phyloP scores from a whole-genome alignment of 176 grass and related monocot genomes.

The Oryza nivara region DNA sequence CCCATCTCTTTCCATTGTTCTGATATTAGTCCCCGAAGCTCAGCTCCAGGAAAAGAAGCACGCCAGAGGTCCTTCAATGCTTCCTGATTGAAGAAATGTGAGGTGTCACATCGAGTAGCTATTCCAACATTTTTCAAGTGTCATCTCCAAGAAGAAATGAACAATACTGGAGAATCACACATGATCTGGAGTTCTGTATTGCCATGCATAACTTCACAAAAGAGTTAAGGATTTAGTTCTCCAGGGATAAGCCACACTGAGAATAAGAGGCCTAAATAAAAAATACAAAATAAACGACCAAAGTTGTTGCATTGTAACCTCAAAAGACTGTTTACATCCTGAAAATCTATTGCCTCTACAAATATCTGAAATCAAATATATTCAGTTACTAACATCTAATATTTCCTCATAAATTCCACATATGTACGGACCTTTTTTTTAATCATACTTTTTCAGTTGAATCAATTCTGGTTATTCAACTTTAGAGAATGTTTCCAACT shows the following conservation, averaged over 20 bases:
- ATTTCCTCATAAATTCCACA: not conserved
- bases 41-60: conserved; percentile 78
- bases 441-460: not conserved
- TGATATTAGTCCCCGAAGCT: conserved; percentile 79
- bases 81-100: conserved; percentile 58
- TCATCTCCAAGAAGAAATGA: not conserved
- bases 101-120: conserved; percentile 21
- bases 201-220: not conserved
- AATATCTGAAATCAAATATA: not conserved
- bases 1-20: conserved; percentile 99
- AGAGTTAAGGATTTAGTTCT: conserved; percentile 10
- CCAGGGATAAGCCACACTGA: not conserved
- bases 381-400: not conserved
- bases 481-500: not conserved
- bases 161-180: conserved; percentile 8
- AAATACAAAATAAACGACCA: not conserved
- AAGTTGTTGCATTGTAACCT: not conserved
- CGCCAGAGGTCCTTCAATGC: conserved; percentile 76
- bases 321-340: not conserved
- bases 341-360: not conserved
- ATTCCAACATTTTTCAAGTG: conserved; percentile 14
- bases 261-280: not conserved
- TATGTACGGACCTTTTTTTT: not conserved
- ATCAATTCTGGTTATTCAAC: not conserved
- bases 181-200: conserved; percentile 7